Evolutionary conservation across 345 rosid genomes (phyloP), one percentile per base, ranked within the genome.

Genomic region (Syzygium oleosum): DNA sequence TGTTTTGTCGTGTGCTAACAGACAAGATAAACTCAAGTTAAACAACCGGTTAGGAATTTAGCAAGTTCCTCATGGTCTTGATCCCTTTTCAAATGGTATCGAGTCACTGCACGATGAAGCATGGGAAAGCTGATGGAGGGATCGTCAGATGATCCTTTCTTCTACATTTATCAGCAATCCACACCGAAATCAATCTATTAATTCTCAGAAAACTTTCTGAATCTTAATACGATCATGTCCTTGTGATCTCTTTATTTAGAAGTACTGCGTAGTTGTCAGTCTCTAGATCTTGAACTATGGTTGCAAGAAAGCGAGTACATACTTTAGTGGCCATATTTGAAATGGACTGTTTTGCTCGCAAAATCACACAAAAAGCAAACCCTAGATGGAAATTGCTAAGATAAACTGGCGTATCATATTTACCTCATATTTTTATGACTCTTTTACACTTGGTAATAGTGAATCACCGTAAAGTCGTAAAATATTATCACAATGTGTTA

Each of bases 21-120:
- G 16, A 54, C 10, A 43, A 77, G 14, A 87, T 59, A 88, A 38
- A 79, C 46, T 29, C 53, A 4, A 65, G 29, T 91, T 87, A 91
- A 94, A 98, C 97, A 56, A 94, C 96, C 12, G 98, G 97, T 79
- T 95, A 94, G 34, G 98, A 95, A 84, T 94, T 91, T 87, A 15
- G 97, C 93, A 51, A 94, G 56, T 88, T 90, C 85, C 84, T 96
- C 98, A 6, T 97, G 98, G 92, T 95, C 99, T 58, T 92, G 94
- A 88, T 94, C 94, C 25, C 92, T 91, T 73, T 92, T 91, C 84
- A 94, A 87, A 55, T 95, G 94, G 90, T 92, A 95, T 88, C 95
- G 95, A 85, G 95, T 94, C 58, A 93, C 92, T 17, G 97, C 97
- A 77, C 95, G 97, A 88, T 93, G 91, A 77, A 97, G 88, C 98